Conservation (phyloP, 805 yeast species). For the Hanseniaspora hatyaiensis region DNA sequence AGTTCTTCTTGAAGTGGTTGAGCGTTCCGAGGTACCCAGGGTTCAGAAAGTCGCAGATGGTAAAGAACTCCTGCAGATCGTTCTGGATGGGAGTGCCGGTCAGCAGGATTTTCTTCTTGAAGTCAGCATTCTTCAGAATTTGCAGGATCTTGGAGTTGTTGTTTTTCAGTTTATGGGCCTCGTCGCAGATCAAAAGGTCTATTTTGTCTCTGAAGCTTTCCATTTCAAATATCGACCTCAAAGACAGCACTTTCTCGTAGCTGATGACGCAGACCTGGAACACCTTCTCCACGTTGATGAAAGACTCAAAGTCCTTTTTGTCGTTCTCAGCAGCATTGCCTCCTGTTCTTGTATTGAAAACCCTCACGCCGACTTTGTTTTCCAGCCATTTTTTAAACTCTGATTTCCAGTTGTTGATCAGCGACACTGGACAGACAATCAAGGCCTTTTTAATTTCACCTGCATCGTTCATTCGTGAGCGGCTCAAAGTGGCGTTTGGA, state of each 20-base stretch:
- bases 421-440: slow-evolving; percentile 84
- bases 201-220: slow-evolving; percentile 38
- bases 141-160: slow-evolving; percentile 59
- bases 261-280: slow-evolving; percentile 79
- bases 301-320: slow-evolving; percentile 44
- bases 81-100: slow-evolving; percentile 94
- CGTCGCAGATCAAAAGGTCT: slow-evolving; percentile 82
- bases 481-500: slow-evolving; percentile 33
- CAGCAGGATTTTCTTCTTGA: slow-evolving; percentile 49
- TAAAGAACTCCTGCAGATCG: slow-evolving; percentile 71
- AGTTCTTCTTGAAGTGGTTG: slow-evolving; percentile 47
- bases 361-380: slow-evolving; percentile 53
- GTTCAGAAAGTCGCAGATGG: slow-evolving; percentile 69
- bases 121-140: slow-evolving; percentile 44
- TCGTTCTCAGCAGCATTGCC: slow-evolving; percentile 41
- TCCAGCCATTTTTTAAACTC: slow-evolving; percentile 89
- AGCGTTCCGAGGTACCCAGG: slow-evolving; percentile 68
- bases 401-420: slow-evolving; percentile 73
- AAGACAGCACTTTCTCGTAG: slow-evolving; percentile 61
- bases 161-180: slow-evolving; percentile 83
- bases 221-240: slow-evolving; percentile 9
- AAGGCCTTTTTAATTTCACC: slow-evolving; percentile 46
- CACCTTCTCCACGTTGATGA: slow-evolving; percentile 50
- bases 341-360: slow-evolving; percentile 33
- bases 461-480: slow-evolving; percentile 22